Conservation (phyloP, 2,329 filamentous ascomycete species). For the Cladophialophora psammophila region DNA sequence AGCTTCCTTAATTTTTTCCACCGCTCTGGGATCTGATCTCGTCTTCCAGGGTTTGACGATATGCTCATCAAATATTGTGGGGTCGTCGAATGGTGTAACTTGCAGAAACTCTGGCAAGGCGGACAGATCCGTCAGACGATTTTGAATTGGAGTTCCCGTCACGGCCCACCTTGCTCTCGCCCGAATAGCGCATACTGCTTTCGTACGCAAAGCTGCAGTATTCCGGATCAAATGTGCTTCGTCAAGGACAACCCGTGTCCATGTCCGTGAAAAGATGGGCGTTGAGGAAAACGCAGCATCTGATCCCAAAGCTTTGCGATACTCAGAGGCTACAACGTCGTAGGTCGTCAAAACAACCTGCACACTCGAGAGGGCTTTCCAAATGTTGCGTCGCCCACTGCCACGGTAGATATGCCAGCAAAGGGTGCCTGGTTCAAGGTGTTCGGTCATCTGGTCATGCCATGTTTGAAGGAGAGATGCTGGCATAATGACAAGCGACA, state of each 20-base stretch:
- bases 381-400: neutral
- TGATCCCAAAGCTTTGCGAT: neutral
- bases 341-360: neutral
- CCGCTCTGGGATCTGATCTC: neutral
- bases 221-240: neutral
- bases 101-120: conserved; percentile 31
- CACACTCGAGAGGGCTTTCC: neutral
- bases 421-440: neutral
- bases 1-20: neutral
- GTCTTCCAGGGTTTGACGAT: neutral
- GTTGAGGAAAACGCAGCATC: neutral
- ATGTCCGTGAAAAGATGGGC: neutral
- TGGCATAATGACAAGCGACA: conserved; percentile 7
- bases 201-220: neutral
- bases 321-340: neutral
- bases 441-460: neutral
- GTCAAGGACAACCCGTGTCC: neutral
- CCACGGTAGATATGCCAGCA: neutral
- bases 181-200: conserved; percentile 25
- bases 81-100: neutral
- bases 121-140: conserved; percentile 28
- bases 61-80: neutral
- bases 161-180: conserved; percentile 30
- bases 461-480: neutral
- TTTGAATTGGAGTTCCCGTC: conserved; percentile 33